Conservation (phyloP, 257 asterid genomes). For the Parsonsia alboflavescens region DNA sequence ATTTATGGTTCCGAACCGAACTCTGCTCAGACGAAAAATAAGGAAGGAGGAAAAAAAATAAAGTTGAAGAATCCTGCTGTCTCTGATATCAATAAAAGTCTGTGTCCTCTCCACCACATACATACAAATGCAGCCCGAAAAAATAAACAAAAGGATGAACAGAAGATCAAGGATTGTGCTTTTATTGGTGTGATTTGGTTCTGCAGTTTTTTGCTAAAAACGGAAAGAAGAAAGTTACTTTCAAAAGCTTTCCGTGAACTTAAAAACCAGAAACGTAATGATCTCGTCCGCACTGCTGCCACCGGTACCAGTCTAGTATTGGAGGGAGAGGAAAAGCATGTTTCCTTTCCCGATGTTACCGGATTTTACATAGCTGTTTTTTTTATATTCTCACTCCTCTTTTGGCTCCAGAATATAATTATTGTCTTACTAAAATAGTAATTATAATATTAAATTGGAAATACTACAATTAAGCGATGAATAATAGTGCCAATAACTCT, state of each 20-base stretch:
- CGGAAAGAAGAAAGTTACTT: constrained; percentile 2
- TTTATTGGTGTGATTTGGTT: neutral
- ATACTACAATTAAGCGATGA: too few species aligned
- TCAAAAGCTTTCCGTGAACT: neutral
- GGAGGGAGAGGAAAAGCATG: neutral
- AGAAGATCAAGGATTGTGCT: neutral
- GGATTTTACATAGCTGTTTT: neutral
- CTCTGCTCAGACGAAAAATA: neutral
- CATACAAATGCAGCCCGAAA: neutral
- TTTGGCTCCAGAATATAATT: too few species aligned
- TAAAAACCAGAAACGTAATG: neutral
- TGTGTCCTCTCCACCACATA: neutral
- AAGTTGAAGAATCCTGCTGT: neutral
- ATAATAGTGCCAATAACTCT: too few species aligned
- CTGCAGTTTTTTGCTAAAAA: neutral
- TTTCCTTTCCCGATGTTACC: neutral
- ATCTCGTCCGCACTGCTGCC: neutral
- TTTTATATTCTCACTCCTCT: neutral
- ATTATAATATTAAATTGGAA: too few species aligned
- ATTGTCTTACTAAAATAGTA: too few species aligned
- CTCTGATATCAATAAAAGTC: neutral
- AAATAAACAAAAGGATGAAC: neutral
- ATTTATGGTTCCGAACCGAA: neutral
- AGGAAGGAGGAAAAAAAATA: neutral
- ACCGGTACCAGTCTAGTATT: neutral